Evolutionary conservation across 164 flowering plant genomes (phyloP).

Genomic region (Vitis rupestris): DNA sequence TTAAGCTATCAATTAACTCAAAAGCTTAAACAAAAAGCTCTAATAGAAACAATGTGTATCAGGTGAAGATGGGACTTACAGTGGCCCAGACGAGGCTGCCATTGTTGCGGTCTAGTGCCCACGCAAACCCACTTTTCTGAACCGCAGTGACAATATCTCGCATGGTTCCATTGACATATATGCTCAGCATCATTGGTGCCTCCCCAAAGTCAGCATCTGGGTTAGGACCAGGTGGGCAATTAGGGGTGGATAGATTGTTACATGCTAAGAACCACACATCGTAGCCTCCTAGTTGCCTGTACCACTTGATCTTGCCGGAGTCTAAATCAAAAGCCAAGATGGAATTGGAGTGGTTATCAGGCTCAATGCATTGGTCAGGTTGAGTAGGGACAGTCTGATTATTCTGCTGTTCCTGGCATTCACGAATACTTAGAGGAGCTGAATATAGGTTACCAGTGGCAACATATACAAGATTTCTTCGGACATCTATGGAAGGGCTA

Average conservation of each 20-base stretch:
- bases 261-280: conserved; percentile 36
- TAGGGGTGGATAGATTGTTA: conserved; percentile 11
- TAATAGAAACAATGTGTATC: too few relatives aligned
- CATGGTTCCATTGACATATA: conserved; percentile 11
- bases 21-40: too few relatives aligned
- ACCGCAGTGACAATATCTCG: conserved; percentile 31
- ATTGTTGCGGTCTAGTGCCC: conserved; percentile 35
- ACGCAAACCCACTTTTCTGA: conserved; percentile 42
- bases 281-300: conserved; percentile 39
- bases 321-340: conserved; percentile 34
- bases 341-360: conserved; percentile 33
- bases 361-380: conserved; percentile 27
- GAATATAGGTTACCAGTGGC: conserved; percentile 45
- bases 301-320: conserved; percentile 37
- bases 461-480: conserved; percentile 26
- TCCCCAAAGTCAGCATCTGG: conserved; percentile 38
- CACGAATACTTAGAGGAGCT: conserved; percentile 19
- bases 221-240: conserved; percentile 39
- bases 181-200: conserved; percentile 32
- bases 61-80: conserved; percentile 16
- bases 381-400: conserved; percentile 24
- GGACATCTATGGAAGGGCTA: conserved; percentile 35
- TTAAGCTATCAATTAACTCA: too few relatives aligned
- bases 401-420: conserved; percentile 33
- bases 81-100: conserved; percentile 31